Evolutionary conservation across 371 early-diverging fungal genomes (phyloP), one percentile per base, ranked within the genome.

Genomic region (Apophysomyces trapeziformis): DNA sequence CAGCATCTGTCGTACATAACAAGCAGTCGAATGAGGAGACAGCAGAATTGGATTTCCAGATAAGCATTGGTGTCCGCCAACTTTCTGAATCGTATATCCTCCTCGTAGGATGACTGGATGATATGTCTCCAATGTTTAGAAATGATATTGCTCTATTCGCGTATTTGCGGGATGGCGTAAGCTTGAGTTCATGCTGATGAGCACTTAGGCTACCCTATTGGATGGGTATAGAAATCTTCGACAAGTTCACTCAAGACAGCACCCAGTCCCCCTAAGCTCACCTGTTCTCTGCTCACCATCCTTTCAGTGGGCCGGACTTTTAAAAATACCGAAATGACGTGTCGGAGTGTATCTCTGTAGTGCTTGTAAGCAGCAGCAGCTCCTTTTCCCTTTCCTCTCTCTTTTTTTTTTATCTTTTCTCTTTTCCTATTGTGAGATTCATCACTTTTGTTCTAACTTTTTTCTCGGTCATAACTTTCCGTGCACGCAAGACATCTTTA

Each of bases 331-430:
- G 9, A 50, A 50, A 50, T 50, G 54, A 50, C 54, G 54, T 50
- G 54, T 50, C 54, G 54, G 54, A 50, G 54, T 50, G 18, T 21
- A 21, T 3, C 21, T 6, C n/a, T n/a, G 54, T 45, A 45, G 13
- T 26, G 46, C 13, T 13, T 21, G 8, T 26, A 16, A 50, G 54
- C 58, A 58, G 58, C 58, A 18, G 4, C 13, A 7, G 13, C 32
- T 57, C 21, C 13, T 14, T 39, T 7, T 58, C 32, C 8, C n/a
- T 36, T 38, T 58, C 35, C 18, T 38, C 37, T 44, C 36, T 46
- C 12, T 50, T 50, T 62, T 41, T 62, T 47, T 32, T 46, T 32
- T 37, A 36, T 46, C 36, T 62, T 45, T 47, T 47, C 36, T 26
- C 11, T 60, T 26, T 60, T 41, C n/a, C 18, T 38, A 18, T 26